These are phyloP conservation scores for Calvatia gigantea DNA, from an alignment of 768 basidiomycete genomes.

Conservation along the genomic window DNA sequence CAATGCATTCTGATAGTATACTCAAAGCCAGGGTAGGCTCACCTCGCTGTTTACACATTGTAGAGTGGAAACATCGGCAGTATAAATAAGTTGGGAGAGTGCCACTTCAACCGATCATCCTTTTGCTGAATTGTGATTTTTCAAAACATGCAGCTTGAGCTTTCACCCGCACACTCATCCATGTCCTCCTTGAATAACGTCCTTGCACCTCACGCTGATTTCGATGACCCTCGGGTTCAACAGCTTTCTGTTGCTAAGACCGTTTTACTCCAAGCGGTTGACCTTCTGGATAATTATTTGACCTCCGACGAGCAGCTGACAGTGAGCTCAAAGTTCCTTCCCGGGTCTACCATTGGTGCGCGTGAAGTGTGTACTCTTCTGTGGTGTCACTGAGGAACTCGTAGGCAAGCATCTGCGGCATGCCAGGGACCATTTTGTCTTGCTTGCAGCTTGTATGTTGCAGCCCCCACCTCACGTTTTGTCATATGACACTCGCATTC, in stretches of 20 bases:
- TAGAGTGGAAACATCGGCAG: conserved; percentile 6
- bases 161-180: conserved; percentile 13
- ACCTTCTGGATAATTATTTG: conserved; percentile 64
- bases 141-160: conserved; percentile 22
- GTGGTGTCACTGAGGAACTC: not conserved
- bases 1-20: conserved; percentile 5
- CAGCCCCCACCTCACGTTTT: conserved; percentile 46
- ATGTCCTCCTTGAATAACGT: conserved; percentile 25
- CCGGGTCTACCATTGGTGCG: conserved; percentile 86
- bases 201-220: conserved; percentile 15
- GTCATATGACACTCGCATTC: conserved; percentile 71
- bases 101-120: conserved; percentile 20
- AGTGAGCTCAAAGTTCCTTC: conserved; percentile 65
- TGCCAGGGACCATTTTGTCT: conserved; percentile 77
- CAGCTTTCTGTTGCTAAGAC: conserved; percentile 66
- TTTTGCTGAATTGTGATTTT: conserved; percentile 10
- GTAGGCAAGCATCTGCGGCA: conserved; percentile 85
- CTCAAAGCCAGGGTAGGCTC: not conserved
- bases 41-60: conserved; percentile 1
- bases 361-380: conserved; percentile 4
- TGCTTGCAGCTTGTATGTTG: conserved; percentile 55
- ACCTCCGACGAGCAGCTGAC: conserved; percentile 68
- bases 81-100: conserved; percentile 21
- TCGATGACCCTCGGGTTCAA: conserved; percentile 36
- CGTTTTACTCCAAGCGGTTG: conserved; percentile 69